Percentiles rank a stretch among this genome's conserved stretches.
Evolutionary conservation across 1,284 basidiomycete species (phyloP).

Genomic region (Papiliotrema fonsecae): DNA sequence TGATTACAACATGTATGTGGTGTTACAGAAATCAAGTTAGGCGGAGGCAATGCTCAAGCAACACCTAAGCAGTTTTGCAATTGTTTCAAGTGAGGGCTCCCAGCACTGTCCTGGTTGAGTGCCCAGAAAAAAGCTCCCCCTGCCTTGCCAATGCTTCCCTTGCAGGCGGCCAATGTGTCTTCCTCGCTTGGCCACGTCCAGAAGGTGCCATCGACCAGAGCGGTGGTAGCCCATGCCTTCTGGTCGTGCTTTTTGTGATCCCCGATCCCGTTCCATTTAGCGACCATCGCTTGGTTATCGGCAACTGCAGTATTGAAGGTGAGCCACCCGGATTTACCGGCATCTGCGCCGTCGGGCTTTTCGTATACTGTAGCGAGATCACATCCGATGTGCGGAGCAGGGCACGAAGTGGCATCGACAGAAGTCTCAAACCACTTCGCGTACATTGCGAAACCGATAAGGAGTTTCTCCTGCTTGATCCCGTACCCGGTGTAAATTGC

Average conservation of each 20-base stretch:
- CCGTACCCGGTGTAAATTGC: constrained; percentile 12
- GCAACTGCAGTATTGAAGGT: constrained; percentile 16
- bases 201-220: constrained; percentile 10
- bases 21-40: background rate
- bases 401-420: constrained; percentile 2
- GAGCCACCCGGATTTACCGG: constrained; percentile 12
- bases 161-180: constrained; percentile 19
- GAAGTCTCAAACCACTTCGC: constrained; percentile 31
- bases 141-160: constrained; percentile 13
- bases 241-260: constrained; percentile 4
- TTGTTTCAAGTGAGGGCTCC: too few relatives aligned
- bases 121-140: constrained; percentile 27
- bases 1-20: background rate
- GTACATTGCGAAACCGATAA: constrained; percentile 30
- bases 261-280: too few relatives aligned
- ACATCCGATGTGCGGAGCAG: constrained; percentile 17
- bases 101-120: constrained; percentile 18
- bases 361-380: constrained; percentile 10
- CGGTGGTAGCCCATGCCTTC: constrained; percentile 11
- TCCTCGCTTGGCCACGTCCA: constrained; percentile 23
- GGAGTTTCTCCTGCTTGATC: constrained; percentile 15
- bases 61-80: too few relatives aligned
- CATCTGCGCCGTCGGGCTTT: constrained; percentile 12
- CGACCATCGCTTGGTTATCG: too few relatives aligned
- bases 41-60: background rate